A percentile compares a stretch with the other conserved stretches of the same genome.
phyloP scores from a whole-genome alignment of 2,329 filamentous ascomycete genomes.

The Neonectria coccinea region DNA sequence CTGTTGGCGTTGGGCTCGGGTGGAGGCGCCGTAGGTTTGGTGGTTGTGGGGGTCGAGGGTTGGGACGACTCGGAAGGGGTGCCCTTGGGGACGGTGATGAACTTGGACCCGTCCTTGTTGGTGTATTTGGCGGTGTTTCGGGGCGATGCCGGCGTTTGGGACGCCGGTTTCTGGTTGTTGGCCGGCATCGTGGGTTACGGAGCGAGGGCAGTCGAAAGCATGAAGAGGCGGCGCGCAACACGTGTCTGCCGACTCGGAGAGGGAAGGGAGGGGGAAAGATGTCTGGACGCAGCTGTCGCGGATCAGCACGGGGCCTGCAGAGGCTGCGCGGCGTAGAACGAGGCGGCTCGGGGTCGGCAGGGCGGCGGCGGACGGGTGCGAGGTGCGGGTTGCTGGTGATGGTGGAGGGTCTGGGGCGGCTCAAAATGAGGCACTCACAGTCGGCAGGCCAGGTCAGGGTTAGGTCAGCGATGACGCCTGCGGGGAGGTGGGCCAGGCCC shows the following conservation, averaged over 20 bases:
- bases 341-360: constrained; percentile 31
- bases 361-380: constrained; percentile 38
- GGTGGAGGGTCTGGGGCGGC: constrained; percentile 47
- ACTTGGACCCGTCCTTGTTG: constrained; percentile 77
- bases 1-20: constrained; percentile 46
- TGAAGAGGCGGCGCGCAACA: constrained; percentile 52
- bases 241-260: constrained; percentile 44
- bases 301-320: constrained; percentile 38
- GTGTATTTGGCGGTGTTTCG: constrained; percentile 70
- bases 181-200: constrained; percentile 61
- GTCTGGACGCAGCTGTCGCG: constrained; percentile 36
- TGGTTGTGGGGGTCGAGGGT: constrained; percentile 62
- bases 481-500: constrained; percentile 42
- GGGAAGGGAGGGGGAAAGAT: constrained; percentile 26
- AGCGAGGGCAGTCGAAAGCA: constrained; percentile 52
- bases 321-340: constrained; percentile 37
- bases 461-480: constrained; percentile 56
- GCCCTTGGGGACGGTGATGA: constrained; percentile 73
- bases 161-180: constrained; percentile 64
- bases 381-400: constrained; percentile 35
- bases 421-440: constrained; percentile 54
- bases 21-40: constrained; percentile 52
- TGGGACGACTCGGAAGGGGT: constrained; percentile 65
- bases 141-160: constrained; percentile 63
- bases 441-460: constrained; percentile 49